Percentiles rank a stretch among this genome's conserved stretches.
Evolutionary conservation across 225 moss, liverwort and hornwort genomes (phyloP).

Genomic region (Pseudisothecium myosuroides): DNA sequence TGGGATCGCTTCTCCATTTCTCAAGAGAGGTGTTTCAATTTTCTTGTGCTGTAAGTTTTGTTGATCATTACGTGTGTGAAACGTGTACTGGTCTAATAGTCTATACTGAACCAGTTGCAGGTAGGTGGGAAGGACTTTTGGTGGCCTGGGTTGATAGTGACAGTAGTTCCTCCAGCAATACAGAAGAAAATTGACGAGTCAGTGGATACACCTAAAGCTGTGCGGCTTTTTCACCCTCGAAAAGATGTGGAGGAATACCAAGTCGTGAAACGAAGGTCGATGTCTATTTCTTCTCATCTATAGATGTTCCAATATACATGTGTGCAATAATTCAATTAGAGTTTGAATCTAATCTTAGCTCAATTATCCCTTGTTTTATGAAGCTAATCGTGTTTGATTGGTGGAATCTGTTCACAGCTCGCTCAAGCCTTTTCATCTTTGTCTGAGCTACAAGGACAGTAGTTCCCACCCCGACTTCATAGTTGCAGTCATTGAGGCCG

Average conservation of each 20-base stretch:
- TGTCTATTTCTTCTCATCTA: not conserved
- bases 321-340: not conserved
- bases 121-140: slow-evolving; percentile 23
- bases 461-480: slow-evolving; percentile 27
- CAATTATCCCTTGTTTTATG: not conserved
- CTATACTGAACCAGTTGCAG: slow-evolving; percentile 16
- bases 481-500: slow-evolving; percentile 23
- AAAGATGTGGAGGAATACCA: slow-evolving; percentile 30
- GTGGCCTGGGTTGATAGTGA: slow-evolving; percentile 43
- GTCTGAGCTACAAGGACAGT: slow-evolving; percentile 6
- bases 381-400: slow-evolving; percentile 6
- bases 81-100: not conserved
- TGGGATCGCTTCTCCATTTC: not conserved
- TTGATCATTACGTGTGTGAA: not conserved
- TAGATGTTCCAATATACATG: not conserved
- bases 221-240: slow-evolving; percentile 33
- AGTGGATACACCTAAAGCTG: slow-evolving; percentile 8
- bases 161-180: slow-evolving; percentile 12
- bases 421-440: slow-evolving; percentile 24
- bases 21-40: not conserved
- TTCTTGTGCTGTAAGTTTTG: not conserved
- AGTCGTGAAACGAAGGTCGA: slow-evolving; percentile 33
- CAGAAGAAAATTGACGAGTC: slow-evolving; percentile 9
- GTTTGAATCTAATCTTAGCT: not conserved
- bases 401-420: slow-evolving; percentile 16